A percentile compares a stretch with the other conserved stretches of the same genome.
phyloP scores from a whole-genome alignment of 495 filamentous ascomycete species.

The Cercophora samala region DNA sequence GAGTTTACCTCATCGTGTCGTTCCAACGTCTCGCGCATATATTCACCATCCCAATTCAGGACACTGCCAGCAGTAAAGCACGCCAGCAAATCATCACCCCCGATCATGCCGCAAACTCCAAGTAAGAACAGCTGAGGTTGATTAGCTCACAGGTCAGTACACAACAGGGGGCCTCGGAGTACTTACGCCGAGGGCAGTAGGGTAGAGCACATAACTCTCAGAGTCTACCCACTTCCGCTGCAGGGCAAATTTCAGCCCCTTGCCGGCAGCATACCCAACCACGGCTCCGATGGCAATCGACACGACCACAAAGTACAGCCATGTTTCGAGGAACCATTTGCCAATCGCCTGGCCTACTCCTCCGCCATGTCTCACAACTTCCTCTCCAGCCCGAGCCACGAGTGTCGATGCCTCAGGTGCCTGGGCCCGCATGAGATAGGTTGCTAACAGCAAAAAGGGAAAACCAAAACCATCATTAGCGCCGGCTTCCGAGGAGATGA shows the following conservation, averaged over 20 bases:
- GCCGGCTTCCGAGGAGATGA: slow-evolving; percentile 60
- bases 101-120: slow-evolving; percentile 79
- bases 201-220: slow-evolving; percentile 83
- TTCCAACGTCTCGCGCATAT: slow-evolving; percentile 74
- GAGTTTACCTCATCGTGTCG: slow-evolving; percentile 72
- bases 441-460: slow-evolving; percentile 55
- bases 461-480: slow-evolving; percentile 62
- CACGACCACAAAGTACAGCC: slow-evolving; percentile 71
- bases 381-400: slow-evolving; percentile 45
- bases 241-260: slow-evolving; percentile 50
- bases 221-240: slow-evolving; percentile 72
- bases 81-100: slow-evolving; percentile 84
- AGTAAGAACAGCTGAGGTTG: slow-evolving; percentile 58
- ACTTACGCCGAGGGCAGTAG: slow-evolving; percentile 68
- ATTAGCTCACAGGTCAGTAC: neutral
- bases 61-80: slow-evolving; percentile 87
- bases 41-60: slow-evolving; percentile 85
- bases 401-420: slow-evolving; percentile 22
- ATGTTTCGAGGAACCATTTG: slow-evolving; percentile 80
- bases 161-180: neutral
- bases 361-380: slow-evolving; percentile 40
- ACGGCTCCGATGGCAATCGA: slow-evolving; percentile 67
- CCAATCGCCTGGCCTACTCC: slow-evolving; percentile 67
- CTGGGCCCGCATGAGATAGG: slow-evolving; percentile 53
- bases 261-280: slow-evolving; percentile 64